phyloP scores from a whole-genome alignment of 2,329 filamentous ascomycete species.

The Aspergillus ochraceoroseus region DNA sequence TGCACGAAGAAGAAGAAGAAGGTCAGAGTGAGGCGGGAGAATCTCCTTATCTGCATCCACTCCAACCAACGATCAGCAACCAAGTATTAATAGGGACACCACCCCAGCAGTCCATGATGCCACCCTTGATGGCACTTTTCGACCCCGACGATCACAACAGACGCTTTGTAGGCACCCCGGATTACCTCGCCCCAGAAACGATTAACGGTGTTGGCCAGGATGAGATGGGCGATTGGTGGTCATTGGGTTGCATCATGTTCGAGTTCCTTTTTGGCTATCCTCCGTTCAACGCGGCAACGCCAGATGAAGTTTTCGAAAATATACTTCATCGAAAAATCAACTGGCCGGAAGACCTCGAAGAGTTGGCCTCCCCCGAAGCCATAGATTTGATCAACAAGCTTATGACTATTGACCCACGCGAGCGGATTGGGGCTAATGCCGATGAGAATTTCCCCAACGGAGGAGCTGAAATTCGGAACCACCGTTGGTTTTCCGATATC shows the following conservation, averaged over 20 bases:
- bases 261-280: constrained; percentile 92
- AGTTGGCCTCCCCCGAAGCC: constrained; percentile 76
- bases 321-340: constrained; percentile 84
- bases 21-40: constrained; percentile 64
- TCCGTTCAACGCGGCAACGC: constrained; percentile 84
- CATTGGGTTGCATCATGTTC: constrained; percentile 95
- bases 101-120: constrained; percentile 69
- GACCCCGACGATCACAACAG: constrained; percentile 90
- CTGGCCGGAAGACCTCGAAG: constrained; percentile 81
- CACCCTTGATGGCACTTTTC: constrained; percentile 87
- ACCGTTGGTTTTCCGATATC: constrained; percentile 81
- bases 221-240: constrained; percentile 99
- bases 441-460: constrained; percentile 78
- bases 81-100: constrained; percentile 40
- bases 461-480: constrained; percentile 82
- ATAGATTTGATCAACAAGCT: constrained; percentile 93
- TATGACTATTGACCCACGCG: constrained; percentile 74
- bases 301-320: constrained; percentile 94
- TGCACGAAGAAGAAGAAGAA: constrained; percentile 68
- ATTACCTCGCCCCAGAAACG: constrained; percentile 94
- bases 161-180: constrained; percentile 91
- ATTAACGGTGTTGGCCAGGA: constrained; percentile 94
- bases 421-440: constrained; percentile 78
- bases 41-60: constrained; percentile 69
- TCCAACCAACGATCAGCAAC: constrained; percentile 58